phyloP scores from a whole-genome alignment of 1,284 basidiomycete species.

The Marasmius sp. region DNA sequence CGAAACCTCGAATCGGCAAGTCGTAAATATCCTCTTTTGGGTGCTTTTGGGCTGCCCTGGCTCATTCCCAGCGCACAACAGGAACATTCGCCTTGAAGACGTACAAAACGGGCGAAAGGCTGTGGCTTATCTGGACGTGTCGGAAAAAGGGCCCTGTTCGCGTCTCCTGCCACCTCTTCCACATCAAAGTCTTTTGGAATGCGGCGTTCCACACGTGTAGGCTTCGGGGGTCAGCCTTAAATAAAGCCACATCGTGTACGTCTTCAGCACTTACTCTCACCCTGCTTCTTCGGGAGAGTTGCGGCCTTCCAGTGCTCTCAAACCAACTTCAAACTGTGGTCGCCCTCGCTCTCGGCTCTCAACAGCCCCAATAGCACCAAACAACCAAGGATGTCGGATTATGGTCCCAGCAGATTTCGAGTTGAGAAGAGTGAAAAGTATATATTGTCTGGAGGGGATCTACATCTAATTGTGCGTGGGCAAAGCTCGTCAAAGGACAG shows the following conservation, averaged over 20 bases:
- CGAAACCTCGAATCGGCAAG: too few relatives aligned
- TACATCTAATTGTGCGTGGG: constrained; percentile 50
- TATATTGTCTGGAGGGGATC: constrained; percentile 54
- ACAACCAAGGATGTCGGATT: constrained; percentile 22
- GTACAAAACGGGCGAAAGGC: too few relatives aligned
- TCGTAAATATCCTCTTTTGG: too few relatives aligned
- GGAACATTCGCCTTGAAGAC: too few relatives aligned
- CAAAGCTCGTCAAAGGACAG: not conserved
- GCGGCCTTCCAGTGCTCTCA: constrained; percentile 12
- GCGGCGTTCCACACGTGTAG: not conserved
- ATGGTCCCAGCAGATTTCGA: constrained; percentile 15
- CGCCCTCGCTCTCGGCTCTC: constrained; percentile 13
- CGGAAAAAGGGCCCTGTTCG: too few relatives aligned
- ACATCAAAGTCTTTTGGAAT: not conserved
- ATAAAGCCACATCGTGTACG: constrained; percentile 3
- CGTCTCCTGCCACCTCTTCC: not conserved
- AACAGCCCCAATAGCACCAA: constrained; percentile 20
- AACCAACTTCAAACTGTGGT: too few relatives aligned
- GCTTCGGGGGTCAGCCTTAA: not conserved
- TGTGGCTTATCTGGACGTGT: too few relatives aligned
- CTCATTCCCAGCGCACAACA: too few relatives aligned
- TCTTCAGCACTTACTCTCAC: not conserved
- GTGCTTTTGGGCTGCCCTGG: too few relatives aligned
- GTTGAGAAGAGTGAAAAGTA: constrained; percentile 38
- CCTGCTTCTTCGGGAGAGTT: constrained; percentile 19